These are phyloP conservation scores for Fusarium udum DNA, from an alignment of 2,329 filamentous ascomycete genomes.

Conservation along the genomic window DNA sequence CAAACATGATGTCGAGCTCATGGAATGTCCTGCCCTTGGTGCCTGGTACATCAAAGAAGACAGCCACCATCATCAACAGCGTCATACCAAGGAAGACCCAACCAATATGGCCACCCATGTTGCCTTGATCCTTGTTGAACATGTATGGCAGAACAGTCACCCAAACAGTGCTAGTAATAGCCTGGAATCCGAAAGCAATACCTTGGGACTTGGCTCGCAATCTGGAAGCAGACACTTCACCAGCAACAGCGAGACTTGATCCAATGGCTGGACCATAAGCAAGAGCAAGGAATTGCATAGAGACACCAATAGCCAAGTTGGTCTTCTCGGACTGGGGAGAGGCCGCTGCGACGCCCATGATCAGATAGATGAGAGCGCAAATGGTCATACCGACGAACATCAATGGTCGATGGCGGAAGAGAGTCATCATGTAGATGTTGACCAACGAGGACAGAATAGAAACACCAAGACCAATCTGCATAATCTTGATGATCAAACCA, in stretches of 20 bases:
- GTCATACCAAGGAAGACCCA: conserved; percentile 13
- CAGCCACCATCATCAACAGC: not conserved
- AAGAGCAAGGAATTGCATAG: not conserved
- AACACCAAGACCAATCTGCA: conserved; percentile 10
- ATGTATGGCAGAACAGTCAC: conserved; percentile 3
- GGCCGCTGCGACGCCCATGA: not conserved
- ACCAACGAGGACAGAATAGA: conserved; percentile 1
- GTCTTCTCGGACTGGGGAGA: conserved; percentile 5
- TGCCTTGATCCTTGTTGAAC: conserved; percentile 13
- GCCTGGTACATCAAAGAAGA: conserved; percentile 11
- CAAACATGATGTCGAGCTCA: conserved; percentile 10
- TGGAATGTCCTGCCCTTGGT: conserved; percentile 10
- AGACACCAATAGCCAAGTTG: not conserved
- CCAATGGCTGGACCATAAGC: conserved; percentile 3
- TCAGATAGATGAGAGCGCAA: conserved; percentile 10
- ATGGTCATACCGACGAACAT: conserved; percentile 11
- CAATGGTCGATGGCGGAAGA: conserved; percentile 10
- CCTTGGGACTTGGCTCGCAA: conserved; percentile 6
- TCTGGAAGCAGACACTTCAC: conserved; percentile 10
- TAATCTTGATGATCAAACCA: not conserved
- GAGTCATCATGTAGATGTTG: conserved; percentile 21
- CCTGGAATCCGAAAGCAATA: conserved; percentile 6
- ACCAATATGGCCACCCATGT: conserved; percentile 8
- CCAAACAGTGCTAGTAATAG: conserved; percentile 2
- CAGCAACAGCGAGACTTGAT: conserved; percentile 5